Conservation (phyloP, 1,284 basidiomycete genomes). For the Bothia castanella region DNA sequence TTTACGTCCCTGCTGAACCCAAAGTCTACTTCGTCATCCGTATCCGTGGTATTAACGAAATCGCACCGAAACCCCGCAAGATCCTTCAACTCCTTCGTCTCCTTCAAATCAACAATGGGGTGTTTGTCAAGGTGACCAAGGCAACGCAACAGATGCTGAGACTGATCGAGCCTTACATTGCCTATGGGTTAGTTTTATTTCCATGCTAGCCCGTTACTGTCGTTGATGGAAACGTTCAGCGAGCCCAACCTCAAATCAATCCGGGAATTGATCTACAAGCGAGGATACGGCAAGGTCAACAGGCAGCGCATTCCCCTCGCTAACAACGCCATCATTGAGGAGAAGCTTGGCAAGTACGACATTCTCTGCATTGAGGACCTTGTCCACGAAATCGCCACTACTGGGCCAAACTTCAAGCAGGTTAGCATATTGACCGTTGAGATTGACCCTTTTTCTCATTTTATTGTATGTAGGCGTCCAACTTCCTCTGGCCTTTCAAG, state of each 20-base stretch:
- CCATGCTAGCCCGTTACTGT: not conserved
- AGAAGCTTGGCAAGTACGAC: slow-evolving; percentile 88
- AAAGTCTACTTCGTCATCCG: slow-evolving; percentile 99
- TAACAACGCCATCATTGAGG: slow-evolving; percentile 94
- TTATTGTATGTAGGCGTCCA: slow-evolving; percentile 58
- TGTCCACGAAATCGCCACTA: slow-evolving; percentile 94
- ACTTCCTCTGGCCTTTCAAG: slow-evolving; percentile 99
- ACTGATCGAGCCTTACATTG: slow-evolving; percentile 94
- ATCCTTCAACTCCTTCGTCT: slow-evolving; percentile 98
- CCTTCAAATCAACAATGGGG: slow-evolving; percentile 99
- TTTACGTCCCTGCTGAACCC: slow-evolving; percentile 94
- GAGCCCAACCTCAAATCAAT: slow-evolving; percentile 96
- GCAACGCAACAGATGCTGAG: slow-evolving; percentile 98
- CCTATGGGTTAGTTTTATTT: slow-evolving; percentile 74
- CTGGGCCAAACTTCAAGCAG: slow-evolving; percentile 99
- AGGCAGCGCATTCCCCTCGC: slow-evolving; percentile 95
- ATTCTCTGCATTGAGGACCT: slow-evolving; percentile 98
- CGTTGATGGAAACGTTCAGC: slow-evolving; percentile 37
- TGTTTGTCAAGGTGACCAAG: slow-evolving; percentile 96
- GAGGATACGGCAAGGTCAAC: slow-evolving; percentile 98
- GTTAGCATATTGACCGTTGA: slow-evolving; percentile 38
- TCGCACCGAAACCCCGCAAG: slow-evolving; percentile 98
- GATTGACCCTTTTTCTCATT: not conserved
- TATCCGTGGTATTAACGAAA: slow-evolving; percentile 99
- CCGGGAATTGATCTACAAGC: slow-evolving; percentile 99